These are phyloP conservation scores for Naumovozyma dairenensis DNA, from an alignment of 805 yeast genomes.

Conservation along the genomic window DNA sequence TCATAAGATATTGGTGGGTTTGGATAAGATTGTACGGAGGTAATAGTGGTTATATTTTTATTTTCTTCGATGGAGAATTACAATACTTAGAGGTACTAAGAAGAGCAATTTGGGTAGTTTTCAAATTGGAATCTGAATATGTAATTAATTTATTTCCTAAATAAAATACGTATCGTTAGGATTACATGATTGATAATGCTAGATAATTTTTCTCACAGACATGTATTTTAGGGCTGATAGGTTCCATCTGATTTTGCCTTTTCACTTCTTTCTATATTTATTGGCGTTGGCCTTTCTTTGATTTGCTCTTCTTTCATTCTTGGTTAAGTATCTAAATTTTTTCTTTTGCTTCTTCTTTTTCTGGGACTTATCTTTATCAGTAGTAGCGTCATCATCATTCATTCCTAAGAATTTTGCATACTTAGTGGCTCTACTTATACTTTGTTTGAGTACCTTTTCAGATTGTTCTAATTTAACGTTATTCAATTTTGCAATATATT, in stretches of 20 bases:
- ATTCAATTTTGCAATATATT: conserved; percentile 52
- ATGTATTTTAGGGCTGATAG: too few species aligned
- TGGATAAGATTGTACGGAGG: conserved; percentile 33
- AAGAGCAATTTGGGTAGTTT: conserved; percentile 82
- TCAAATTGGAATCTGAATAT: conserved; percentile 76
- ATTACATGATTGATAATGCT: neutral
- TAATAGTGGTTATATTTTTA: conserved; percentile 39
- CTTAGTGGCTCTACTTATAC: conserved; percentile 70
- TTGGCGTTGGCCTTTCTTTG: conserved; percentile 38
- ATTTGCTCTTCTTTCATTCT: conserved; percentile 59
- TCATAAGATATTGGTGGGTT: conserved; percentile 70
- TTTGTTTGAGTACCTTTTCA: conserved; percentile 58
- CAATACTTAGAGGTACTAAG: conserved; percentile 70
- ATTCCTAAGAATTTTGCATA: conserved; percentile 64
- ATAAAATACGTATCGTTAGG: too few species aligned
- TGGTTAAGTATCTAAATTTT: conserved; percentile 82
- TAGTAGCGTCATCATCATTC: conserved; percentile 31
- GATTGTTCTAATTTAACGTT: conserved; percentile 63
- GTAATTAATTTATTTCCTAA: conserved; percentile 6
- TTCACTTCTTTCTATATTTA: conserved; percentile 24
- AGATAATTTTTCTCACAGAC: neutral
- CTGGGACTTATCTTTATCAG: conserved; percentile 18
- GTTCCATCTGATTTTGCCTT: too few species aligned
- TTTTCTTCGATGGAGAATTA: conserved; percentile 44
- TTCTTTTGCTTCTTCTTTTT: conserved; percentile 48